phyloP scores from a whole-genome alignment of 805 yeast genomes.

The Schwanniomyces polymorphus region DNA sequence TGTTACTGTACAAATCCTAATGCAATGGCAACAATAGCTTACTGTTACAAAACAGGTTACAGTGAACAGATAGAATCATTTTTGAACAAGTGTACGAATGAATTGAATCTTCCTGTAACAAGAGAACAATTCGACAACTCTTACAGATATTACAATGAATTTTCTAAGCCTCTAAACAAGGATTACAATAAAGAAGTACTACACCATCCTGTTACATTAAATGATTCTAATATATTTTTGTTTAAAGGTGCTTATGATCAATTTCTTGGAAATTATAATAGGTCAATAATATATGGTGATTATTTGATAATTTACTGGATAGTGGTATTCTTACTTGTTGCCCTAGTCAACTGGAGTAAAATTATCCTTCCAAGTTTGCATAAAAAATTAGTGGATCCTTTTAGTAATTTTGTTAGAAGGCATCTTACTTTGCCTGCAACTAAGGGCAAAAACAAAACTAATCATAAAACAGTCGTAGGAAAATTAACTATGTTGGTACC shows the following conservation, averaged over 20 bases:
- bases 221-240: constrained; percentile 15
- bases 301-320: constrained; percentile 32
- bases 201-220: constrained; percentile 25
- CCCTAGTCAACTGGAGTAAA: constrained; percentile 34
- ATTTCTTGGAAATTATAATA: constrained; percentile 41
- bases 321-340: constrained; percentile 20
- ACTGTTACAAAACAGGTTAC: constrained; percentile 29
- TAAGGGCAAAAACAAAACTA: constrained; percentile 23
- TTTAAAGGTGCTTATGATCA: constrained; percentile 31
- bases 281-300: constrained; percentile 45
- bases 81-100: constrained; percentile 21
- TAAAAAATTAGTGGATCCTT: constrained; percentile 22
- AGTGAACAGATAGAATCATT: constrained; percentile 22
- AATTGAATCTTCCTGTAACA: constrained; percentile 19
- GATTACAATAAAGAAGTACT: constrained; percentile 6
- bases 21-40: constrained; percentile 38
- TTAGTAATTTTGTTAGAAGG: constrained; percentile 32
- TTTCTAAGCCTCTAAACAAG: constrained; percentile 12
- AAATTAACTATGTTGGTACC: constrained; percentile 36
- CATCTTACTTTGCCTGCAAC: constrained; percentile 42
- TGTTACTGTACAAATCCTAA: constrained; percentile 29
- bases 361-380: constrained; percentile 19
- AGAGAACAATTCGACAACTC: constrained; percentile 21
- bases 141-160: constrained; percentile 12
- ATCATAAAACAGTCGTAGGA: constrained; percentile 14